Base-by-base conservation (phyloP, 2,329 filamentous ascomycete genomes). In the Bipolaris gigantea region DNA sequence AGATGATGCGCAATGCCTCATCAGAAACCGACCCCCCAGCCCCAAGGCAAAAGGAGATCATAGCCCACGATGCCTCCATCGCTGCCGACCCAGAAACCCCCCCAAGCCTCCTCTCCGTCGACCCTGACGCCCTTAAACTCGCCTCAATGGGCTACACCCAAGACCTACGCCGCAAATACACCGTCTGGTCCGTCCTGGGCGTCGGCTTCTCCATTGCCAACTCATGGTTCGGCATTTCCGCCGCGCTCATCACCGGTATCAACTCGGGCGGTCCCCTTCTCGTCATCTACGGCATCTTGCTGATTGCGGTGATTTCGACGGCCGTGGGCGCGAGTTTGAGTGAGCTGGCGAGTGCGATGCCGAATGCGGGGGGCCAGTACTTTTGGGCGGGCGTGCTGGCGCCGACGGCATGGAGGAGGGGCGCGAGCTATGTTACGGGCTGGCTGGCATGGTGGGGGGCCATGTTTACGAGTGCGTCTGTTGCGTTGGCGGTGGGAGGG, bases 371-470 rank as follows among this genome's bases (percentile, higher is more conserved):
- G 21, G 80, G 80, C 0, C 77, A 81, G 63, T 82, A 81, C 61
- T 81, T 80, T 57, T 81, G 79, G 79, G 76, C 79, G 1, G 77
- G 75, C 48, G 75, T 79, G 52, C 63, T 82, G 57, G 78, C 79
- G 2, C 78, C 79, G 2, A 76, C 69, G 57, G 75, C 69, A 52
- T 80, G 74, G 53, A 73, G 77, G 2, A 76, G 76, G 25, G 73
- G 80, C 49, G 72, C 75, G 5, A 78, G 76, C 11, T 82, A 81
- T 50, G 48, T 79, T 44, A 80, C 77, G 1, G 80, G 79, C 1
- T 82, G 78, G 75, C 76, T 83, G 53, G 79, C 79, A 2, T 83
- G 80, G 75, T 78, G 80, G n/a, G 81, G 80, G 15, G 75, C 76
- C 19, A 77, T 84, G 49, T 83, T 83, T 57, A 82, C 80, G 7